Percentiles rank a stretch among this genome's conserved stretches.
These are phyloP conservation scores for Amanita rimosa DNA, from an alignment of 768 basidiomycete species.

Conservation along the genomic window DNA sequence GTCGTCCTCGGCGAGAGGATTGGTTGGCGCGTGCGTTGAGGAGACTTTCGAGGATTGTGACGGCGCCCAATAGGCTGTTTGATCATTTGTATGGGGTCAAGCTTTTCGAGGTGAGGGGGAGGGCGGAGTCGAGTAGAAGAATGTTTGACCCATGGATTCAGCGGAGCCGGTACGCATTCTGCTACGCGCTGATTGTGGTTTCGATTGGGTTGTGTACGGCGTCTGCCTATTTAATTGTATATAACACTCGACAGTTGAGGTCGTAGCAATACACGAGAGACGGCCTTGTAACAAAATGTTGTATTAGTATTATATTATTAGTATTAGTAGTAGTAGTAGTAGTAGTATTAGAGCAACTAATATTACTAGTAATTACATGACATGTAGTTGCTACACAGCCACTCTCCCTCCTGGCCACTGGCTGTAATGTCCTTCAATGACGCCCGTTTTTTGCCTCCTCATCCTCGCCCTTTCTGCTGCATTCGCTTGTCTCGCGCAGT, in stretches of 20 bases:
- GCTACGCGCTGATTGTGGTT: constrained; percentile 36
- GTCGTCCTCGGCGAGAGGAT: constrained; percentile 14
- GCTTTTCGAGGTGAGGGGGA: constrained; percentile 28
- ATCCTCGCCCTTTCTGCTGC: constrained; percentile 16
- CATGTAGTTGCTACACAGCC: background rate
- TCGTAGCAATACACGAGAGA: too few relatives aligned
- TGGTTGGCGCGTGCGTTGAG: constrained; percentile 11
- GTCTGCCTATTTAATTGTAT: constrained; percentile 30
- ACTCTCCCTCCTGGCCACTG: background rate
- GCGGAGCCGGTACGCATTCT: constrained; percentile 45
- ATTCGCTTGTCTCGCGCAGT: constrained; percentile 19
- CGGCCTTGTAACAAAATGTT: too few relatives aligned
- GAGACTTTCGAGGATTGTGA: constrained; percentile 21
- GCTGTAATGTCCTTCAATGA: constrained; percentile 19
- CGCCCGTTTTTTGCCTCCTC: constrained; percentile 15
- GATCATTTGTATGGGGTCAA: constrained; percentile 34
- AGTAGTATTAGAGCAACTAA: too few relatives aligned
- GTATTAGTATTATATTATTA: too few relatives aligned
- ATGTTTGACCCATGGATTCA: constrained; percentile 52
- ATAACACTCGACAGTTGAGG: constrained; percentile 26
- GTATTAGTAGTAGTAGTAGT: too few relatives aligned
- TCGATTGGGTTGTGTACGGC: constrained; percentile 26
- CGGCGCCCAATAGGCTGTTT: constrained; percentile 31
- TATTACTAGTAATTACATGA: too few relatives aligned
- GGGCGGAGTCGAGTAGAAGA: constrained; percentile 31